These are phyloP conservation scores for Baeospora myosura DNA, from an alignment of 1,284 basidiomycete species.

Conservation along the genomic window DNA sequence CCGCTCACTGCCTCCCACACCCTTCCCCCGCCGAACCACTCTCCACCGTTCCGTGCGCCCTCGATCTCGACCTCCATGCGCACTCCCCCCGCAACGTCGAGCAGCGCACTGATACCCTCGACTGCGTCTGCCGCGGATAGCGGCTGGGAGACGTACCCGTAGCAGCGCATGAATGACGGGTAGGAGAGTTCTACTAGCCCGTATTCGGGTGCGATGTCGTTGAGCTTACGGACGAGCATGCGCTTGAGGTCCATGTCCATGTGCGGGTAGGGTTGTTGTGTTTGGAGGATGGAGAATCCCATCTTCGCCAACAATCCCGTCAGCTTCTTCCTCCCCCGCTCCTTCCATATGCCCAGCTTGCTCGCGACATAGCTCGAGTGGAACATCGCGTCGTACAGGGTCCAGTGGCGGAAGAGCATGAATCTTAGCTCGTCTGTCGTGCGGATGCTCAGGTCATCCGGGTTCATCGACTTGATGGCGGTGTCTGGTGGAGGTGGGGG, in stretches of 20 bases:
- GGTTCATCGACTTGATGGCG: conserved; percentile 47
- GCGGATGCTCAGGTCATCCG: conserved; percentile 78
- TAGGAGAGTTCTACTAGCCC: conserved; percentile 93
- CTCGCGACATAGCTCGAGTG: conserved; percentile 95
- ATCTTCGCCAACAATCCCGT: conserved; percentile 96
- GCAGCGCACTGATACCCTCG: conserved; percentile 80
- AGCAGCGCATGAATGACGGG: conserved; percentile 87
- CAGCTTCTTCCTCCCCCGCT: conserved; percentile 82
- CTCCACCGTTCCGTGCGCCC: conserved; percentile 77
- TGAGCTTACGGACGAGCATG: conserved; percentile 75
- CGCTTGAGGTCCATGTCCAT: conserved; percentile 95
- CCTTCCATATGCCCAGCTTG: conserved; percentile 94
- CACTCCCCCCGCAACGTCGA: conserved; percentile 89
- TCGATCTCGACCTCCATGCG: conserved; percentile 85
- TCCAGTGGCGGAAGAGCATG: conserved; percentile 96
- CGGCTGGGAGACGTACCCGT: conserved; percentile 81
- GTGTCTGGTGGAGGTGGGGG: conserved; percentile 38
- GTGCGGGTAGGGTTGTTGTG: conserved; percentile 88
- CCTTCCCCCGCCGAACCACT: conserved; percentile 80
- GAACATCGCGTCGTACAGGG: conserved; percentile 94
- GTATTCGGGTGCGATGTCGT: conserved; percentile 91
- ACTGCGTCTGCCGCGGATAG: conserved; percentile 91
- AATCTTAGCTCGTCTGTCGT: conserved; percentile 86
- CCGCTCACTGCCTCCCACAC: conserved; percentile 58
- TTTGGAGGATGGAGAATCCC: conserved; percentile 93